Base-by-base conservation (phyloP, 2,329 filamentous ascomycete species). In the Pseudopithomyces chartarum region DNA sequence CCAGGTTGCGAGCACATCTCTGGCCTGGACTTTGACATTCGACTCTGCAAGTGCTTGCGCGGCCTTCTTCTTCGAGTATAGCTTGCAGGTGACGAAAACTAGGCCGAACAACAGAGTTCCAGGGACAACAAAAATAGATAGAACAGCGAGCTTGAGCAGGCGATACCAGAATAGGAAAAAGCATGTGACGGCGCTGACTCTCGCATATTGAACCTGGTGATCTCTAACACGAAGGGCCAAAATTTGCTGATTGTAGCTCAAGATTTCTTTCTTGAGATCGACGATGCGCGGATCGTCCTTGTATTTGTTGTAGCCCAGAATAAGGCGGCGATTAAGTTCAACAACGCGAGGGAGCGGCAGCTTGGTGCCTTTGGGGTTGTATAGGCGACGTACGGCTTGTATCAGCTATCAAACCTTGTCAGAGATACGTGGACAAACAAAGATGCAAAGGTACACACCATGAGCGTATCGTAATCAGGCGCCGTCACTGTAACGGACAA, bases 331-430 rank as follows among this genome's bases (percentile, higher is more conserved):
- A 78, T 98, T 98, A 50, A 99, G 85, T 78, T 99, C 95, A 32
- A 98, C 91, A 10, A 98, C 91, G 71, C 94, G 90, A 0, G 94
- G 92, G 20, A 98, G 83, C 6, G 94, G 94, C 36, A 98, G 83
- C 76, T 96, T 97, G 80, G 94, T 97, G 66, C 92, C 92, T 48
- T 92, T 95, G 11, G 92, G 91, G 70, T 96, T 97, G 79, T 99
- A 99, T 26, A 99, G 82, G 48, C 95, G 87, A 60, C 95, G 87
- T 6, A 93, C 94, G 36, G 94, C 93, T 84, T 98, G 95, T 57
- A 98, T 96, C 65, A 96, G 84, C 84, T 86, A 52, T 2, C 1
- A 47, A 17, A 7, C 5, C 6, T 10, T 52, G 57, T 82, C 61
- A 81, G 72, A 10, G 15, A 12, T 12, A 22, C 20, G 19, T 36